A percentile compares a stretch with the other conserved stretches of the same genome.
These are phyloP conservation scores for Acrodontium crateriforme DNA, from an alignment of 2,329 filamentous ascomycete genomes.

Conservation along the genomic window DNA sequence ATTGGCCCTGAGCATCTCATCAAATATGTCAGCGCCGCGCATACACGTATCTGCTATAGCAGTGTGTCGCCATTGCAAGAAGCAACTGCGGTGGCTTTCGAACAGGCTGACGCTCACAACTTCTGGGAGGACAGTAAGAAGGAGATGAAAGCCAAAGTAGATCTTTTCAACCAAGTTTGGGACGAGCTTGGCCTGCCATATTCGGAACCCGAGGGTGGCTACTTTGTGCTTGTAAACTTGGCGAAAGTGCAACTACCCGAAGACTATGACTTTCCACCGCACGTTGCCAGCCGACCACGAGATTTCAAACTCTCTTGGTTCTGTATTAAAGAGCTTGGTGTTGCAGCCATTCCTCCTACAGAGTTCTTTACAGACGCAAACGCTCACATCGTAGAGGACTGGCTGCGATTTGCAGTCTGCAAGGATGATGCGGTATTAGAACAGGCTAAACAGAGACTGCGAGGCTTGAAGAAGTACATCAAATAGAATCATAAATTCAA, in stretches of 20 bases:
- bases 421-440: slow-evolving; percentile 71
- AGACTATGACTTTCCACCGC: slow-evolving; percentile 76
- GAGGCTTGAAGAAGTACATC: slow-evolving; percentile 38
- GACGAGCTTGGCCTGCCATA: slow-evolving; percentile 43
- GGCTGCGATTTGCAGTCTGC: slow-evolving; percentile 89
- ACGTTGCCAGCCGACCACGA: slow-evolving; percentile 71
- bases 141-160: slow-evolving; percentile 85
- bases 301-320: slow-evolving; percentile 97
- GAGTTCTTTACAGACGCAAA: slow-evolving; percentile 90
- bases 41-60: slow-evolving; percentile 92
- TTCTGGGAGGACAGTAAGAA: slow-evolving; percentile 77
- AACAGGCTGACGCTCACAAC: slow-evolving; percentile 66
- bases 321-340: slow-evolving; percentile 87
- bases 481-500: slow-evolving; percentile 8
- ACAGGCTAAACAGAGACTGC: slow-evolving; percentile 34
- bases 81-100: slow-evolving; percentile 85
- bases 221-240: slow-evolving; percentile 95
- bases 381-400: slow-evolving; percentile 77
- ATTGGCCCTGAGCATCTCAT: slow-evolving; percentile 82
- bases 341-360: slow-evolving; percentile 89
- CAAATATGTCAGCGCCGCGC: slow-evolving; percentile 80
- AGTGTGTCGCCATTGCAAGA: slow-evolving; percentile 90
- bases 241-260: slow-evolving; percentile 69
- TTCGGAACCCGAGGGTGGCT: slow-evolving; percentile 88
- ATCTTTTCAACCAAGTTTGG: slow-evolving; percentile 61